These are phyloP conservation scores for Daedaleopsis nitida DNA, from an alignment of 768 basidiomycete species.

Conservation along the genomic window DNA sequence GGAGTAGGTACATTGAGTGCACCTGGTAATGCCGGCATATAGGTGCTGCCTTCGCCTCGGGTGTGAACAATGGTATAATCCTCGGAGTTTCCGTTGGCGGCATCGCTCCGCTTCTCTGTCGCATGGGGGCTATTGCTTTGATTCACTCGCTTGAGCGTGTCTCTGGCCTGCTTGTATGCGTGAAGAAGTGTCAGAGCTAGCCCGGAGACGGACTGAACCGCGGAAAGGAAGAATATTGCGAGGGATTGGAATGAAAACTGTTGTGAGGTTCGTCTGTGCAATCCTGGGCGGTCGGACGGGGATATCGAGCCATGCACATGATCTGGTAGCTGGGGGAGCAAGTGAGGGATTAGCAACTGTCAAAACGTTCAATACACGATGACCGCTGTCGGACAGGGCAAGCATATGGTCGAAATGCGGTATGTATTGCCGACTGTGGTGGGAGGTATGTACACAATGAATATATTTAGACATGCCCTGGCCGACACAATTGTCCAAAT, in stretches of 20 bases:
- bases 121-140: slow-evolving; percentile 21
- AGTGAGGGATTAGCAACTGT: not conserved
- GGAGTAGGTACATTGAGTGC: slow-evolving; percentile 4
- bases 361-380: not conserved
- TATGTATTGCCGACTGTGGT: not conserved
- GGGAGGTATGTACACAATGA: slow-evolving; percentile 5
- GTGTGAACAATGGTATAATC: not conserved
- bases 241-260: slow-evolving; percentile 49
- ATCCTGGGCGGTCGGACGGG: slow-evolving; percentile 10
- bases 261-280: slow-evolving; percentile 15
- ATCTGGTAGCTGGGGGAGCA: not conserved
- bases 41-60: not conserved
- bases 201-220: slow-evolving; percentile 72
- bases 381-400: slow-evolving; percentile 1
- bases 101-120: not conserved
- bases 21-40: slow-evolving; percentile 8
- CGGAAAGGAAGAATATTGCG: slow-evolving; percentile 71
- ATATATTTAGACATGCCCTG: slow-evolving; percentile 11
- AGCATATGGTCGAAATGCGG: not conserved
- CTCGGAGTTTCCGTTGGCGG: slow-evolving; percentile 2
- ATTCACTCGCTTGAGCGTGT: slow-evolving; percentile 70
- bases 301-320: not conserved
- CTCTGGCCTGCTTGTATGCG: slow-evolving; percentile 63
- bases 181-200: slow-evolving; percentile 67
- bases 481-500: not conserved